These are phyloP conservation scores for Tuber calosporum DNA, from an alignment of 495 filamentous ascomycete species.

Conservation along the genomic window DNA sequence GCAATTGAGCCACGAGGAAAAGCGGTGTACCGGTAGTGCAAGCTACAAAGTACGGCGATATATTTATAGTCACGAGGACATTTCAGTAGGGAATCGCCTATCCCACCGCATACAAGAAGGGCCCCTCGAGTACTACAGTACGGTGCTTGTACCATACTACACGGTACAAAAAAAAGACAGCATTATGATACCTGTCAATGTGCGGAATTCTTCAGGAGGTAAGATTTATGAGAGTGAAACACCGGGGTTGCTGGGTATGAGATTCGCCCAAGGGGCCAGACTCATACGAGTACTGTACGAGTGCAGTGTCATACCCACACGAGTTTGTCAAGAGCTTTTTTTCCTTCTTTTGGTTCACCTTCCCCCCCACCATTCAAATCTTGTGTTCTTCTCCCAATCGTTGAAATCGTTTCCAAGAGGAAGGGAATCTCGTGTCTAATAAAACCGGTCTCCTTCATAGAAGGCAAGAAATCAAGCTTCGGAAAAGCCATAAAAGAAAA, in stretches of 20 bases:
- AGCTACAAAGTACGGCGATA: not conserved
- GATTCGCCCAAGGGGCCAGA: not conserved
- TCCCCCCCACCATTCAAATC: constrained; percentile 1
- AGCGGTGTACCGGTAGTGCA: not conserved
- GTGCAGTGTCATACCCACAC: not conserved
- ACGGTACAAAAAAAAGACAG: not conserved
- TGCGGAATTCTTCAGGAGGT: not conserved
- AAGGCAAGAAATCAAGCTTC: not conserved
- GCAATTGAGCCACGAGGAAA: not conserved
- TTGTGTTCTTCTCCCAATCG: not conserved
- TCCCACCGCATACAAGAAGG: not conserved
- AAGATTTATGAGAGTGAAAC: not conserved
- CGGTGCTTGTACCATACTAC: not conserved
- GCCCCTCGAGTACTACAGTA: not conserved
- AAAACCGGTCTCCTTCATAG: not conserved
- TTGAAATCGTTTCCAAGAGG: constrained; percentile 6
- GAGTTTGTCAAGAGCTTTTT: not conserved
- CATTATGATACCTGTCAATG: not conserved
- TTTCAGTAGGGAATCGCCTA: not conserved
- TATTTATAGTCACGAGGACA: not conserved
- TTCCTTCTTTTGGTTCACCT: constrained; percentile 5
- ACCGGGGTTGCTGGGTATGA: not conserved
- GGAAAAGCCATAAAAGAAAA: not conserved
- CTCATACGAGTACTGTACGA: not conserved
- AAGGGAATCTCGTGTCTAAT: not conserved